These are phyloP conservation scores for Verticillium nubilum DNA, from an alignment of 2,329 filamentous ascomycete genomes.

Conservation along the genomic window DNA sequence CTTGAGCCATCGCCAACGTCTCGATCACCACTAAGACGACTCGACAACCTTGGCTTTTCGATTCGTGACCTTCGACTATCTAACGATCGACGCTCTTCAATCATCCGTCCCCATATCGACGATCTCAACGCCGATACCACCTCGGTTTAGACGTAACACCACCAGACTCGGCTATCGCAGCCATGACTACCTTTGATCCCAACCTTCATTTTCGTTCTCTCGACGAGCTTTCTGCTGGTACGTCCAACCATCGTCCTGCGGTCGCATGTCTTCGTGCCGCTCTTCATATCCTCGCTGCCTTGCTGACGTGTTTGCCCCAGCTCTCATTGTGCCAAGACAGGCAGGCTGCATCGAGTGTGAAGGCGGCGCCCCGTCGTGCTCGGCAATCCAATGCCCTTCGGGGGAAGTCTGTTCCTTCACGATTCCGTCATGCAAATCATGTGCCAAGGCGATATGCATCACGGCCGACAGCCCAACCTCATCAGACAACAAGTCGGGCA, in stretches of 20 bases:
- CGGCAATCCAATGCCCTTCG: slow-evolving; percentile 24
- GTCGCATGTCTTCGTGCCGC: background rate
- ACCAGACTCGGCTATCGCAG: background rate
- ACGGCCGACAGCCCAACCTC: slow-evolving; percentile 16
- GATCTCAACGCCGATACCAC: background rate
- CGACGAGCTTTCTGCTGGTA: slow-evolving; percentile 11
- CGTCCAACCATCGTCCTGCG: background rate
- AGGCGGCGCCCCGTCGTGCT: slow-evolving; percentile 37
- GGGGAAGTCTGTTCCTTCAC: slow-evolving; percentile 40
- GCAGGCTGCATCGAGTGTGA: slow-evolving; percentile 41
- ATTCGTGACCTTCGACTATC: background rate
- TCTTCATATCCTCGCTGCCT: background rate
- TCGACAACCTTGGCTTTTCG: background rate
- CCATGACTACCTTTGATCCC: slow-evolving; percentile 10
- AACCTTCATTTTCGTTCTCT: slow-evolving; percentile 12
- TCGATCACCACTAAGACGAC: background rate
- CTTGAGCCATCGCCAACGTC: background rate
- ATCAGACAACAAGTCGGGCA: slow-evolving; percentile 8
- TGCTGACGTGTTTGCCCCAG: slow-evolving; percentile 4
- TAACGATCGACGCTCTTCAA: background rate
- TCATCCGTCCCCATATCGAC: background rate
- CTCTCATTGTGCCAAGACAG: slow-evolving; percentile 30
- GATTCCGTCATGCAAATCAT: slow-evolving; percentile 40
- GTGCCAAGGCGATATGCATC: slow-evolving; percentile 41
- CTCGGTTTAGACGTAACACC: background rate